Base-by-base conservation (phyloP, 768 basidiomycete genomes). In the Trametes gibbosa region DNA sequence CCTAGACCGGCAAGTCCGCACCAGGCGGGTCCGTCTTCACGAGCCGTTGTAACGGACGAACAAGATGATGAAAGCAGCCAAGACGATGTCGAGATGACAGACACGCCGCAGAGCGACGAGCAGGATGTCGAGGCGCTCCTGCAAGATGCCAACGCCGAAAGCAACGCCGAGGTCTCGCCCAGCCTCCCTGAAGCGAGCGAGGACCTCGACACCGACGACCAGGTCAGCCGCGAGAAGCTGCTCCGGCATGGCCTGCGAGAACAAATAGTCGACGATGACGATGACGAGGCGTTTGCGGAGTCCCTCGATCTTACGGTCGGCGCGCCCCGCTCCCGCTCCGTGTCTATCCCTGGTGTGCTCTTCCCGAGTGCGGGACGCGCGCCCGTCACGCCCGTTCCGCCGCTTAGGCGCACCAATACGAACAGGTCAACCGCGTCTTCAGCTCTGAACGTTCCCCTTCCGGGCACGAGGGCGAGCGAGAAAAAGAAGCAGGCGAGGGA, bases 181-280 rank as follows among this genome's bases (percentile, higher is more conserved):
- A 16, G n/a, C 39, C 25, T 35, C 29, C 19, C 23, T 32, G 35
- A 21, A 45, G 40, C 43, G 16, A 43, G 37, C 29, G 60, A 53
- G 16, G 55, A 60, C 29, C 50, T 66, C 10, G 65, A 66, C 34
- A 63, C 59, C 48, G 65, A 66, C 51, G 65, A 66, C 55, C 32
- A 58, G 57, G 62, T 56, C n/a, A 45, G 23, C 21, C 48, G 39
- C 16, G 19, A 23, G 27, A 60, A 34, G 25, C 46, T 62, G 1
- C 58, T 56, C 3, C 29, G 29, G 10, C 10, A 32, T 10, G 29
- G 5, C 29, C 40, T 21, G 34, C 19, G 49, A n/a, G 25, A 32
- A 9, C 8, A 23, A 2, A 19, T 24, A 19, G 49, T 35, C 37
- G 49, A 45, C 8, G 53, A 52, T 12, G 59, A 61, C n/a, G 47